Conservation (phyloP, 2,329 filamentous ascomycete species). For the Epichloe gansuensis region DNA sequence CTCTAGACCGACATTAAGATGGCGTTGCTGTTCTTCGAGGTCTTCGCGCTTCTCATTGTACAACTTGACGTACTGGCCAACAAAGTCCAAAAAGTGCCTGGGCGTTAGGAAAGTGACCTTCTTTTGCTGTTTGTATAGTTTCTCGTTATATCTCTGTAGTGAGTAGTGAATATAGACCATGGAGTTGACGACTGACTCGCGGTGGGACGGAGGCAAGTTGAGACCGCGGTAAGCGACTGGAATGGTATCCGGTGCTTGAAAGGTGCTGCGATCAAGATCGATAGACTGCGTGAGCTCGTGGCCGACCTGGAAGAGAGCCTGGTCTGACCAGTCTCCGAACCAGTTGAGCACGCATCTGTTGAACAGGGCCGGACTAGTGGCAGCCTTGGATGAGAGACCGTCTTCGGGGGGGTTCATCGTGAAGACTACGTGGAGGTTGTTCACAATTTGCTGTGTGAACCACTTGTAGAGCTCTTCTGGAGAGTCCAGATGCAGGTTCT, state of each 20-base stretch:
- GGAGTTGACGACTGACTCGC: constrained; percentile 86
- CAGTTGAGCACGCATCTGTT: constrained; percentile 99
- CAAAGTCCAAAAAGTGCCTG: constrained; percentile 94
- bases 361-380: constrained; percentile 94
- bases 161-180: constrained; percentile 99
- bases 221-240: constrained; percentile 86
- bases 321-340: constrained; percentile 99
- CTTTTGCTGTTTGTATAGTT: constrained; percentile 81
- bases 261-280: constrained; percentile 81
- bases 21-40: constrained; percentile 93
- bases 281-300: constrained; percentile 93
- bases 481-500: constrained; percentile 88
- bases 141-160: constrained; percentile 75
- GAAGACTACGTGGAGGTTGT: constrained; percentile 97
- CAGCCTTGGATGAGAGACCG: constrained; percentile 87
- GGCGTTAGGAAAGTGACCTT: constrained; percentile 89
- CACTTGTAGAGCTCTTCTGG: constrained; percentile 99
- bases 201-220: constrained; percentile 71
- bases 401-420: constrained; percentile 99
- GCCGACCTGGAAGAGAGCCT: constrained; percentile 94
- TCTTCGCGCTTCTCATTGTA: constrained; percentile 98
- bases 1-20: constrained; percentile 95
- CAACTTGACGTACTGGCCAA: constrained; percentile 91
- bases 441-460: constrained; percentile 99
- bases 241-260: constrained; percentile 76